Conservation (phyloP, 108 stramenopile genomes). For the Nitzschia sp. region DNA sequence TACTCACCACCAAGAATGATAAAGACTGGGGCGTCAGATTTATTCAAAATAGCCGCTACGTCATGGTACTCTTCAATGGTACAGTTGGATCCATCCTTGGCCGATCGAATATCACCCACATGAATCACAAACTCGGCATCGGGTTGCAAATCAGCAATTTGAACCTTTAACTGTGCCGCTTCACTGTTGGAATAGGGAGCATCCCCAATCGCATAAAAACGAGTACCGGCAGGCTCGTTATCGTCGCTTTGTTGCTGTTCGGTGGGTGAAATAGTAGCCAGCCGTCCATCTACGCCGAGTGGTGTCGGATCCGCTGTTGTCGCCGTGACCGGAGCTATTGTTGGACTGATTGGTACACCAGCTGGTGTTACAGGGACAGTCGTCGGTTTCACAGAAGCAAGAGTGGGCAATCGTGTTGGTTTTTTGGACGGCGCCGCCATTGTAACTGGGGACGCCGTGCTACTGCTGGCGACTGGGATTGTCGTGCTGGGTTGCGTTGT, state of each 20-base stretch:
- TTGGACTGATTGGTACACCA: no score
- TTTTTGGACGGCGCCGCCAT: background rate
- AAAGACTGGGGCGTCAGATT: slow-evolving; percentile 62
- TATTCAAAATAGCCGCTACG: slow-evolving; percentile 45
- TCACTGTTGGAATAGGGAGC: slow-evolving; percentile 29
- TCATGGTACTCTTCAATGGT: slow-evolving; percentile 49
- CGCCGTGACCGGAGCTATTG: no score
- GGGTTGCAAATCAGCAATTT: slow-evolving; percentile 27
- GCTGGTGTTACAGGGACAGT: background rate
- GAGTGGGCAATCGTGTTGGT: background rate
- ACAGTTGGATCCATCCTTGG: slow-evolving; percentile 28
- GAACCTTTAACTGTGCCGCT: slow-evolving; percentile 6
- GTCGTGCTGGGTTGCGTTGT: no score
- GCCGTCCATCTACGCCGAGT: background rate
- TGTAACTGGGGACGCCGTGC: background rate
- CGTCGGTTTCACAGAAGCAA: no score
- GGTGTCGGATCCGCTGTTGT: background rate
- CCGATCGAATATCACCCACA: slow-evolving; percentile 67
- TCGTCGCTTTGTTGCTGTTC: no score
- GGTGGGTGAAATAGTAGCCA: background rate
- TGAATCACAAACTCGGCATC: slow-evolving; percentile 75
- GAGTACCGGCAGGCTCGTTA: slow-evolving; percentile 6
- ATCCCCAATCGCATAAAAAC: slow-evolving; percentile 43
- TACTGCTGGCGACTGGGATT: background rate
- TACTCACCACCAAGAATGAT: slow-evolving; percentile 60